Evolutionary conservation across 2,329 filamentous ascomycete genomes (phyloP).

Genomic region (Fusarium sp.): DNA sequence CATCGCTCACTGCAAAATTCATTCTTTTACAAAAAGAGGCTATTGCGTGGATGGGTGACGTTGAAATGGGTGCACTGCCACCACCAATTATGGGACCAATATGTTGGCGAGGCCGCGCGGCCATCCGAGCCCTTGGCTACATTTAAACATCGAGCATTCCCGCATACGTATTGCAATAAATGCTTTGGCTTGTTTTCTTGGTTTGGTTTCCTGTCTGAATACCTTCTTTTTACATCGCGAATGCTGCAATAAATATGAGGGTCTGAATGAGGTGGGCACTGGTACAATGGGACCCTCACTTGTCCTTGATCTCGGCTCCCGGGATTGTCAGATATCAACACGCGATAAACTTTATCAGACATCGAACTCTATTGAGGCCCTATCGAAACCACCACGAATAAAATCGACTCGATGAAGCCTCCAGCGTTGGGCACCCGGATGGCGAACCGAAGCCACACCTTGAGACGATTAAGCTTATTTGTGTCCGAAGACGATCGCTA

Average conservation of each 20-base stretch:
- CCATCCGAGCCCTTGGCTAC: slow-evolving; percentile 17
- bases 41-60: slow-evolving; percentile 29
- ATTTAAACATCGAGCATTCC: slow-evolving; percentile 26
- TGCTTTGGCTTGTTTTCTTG: background rate
- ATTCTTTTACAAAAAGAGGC: too few relatives aligned
- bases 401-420: background rate
- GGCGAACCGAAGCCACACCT: slow-evolving; percentile 27
- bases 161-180: background rate
- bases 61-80: slow-evolving; percentile 41
- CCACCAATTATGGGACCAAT: slow-evolving; percentile 39
- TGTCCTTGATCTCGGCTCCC: background rate
- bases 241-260: background rate
- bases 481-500: background rate
- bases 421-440: slow-evolving; percentile 1
- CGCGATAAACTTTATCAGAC: background rate
- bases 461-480: slow-evolving; percentile 34
- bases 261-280: background rate
- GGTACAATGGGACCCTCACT: background rate
- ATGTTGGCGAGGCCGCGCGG: slow-evolving; percentile 40
- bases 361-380: too few relatives aligned
- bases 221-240: background rate
- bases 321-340: background rate
- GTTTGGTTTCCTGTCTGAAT: background rate
- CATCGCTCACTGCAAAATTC: too few relatives aligned
- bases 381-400: background rate